Percentiles rank a stretch among this genome's conserved stretches.
Conservation (phyloP, 768 basidiomycete genomes). For the Piloderma croceum region DNA sequence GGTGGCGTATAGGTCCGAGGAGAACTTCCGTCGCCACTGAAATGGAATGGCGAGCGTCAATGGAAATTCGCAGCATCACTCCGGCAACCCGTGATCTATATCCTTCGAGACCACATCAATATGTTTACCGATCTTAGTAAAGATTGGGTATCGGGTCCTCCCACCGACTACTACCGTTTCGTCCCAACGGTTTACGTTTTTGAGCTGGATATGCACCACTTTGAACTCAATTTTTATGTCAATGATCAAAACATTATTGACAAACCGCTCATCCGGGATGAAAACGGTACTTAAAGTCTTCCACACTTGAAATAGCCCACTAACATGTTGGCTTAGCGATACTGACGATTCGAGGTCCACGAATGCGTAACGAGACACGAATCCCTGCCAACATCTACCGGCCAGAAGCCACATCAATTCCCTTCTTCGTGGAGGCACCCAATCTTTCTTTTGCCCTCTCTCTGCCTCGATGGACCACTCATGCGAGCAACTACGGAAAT, state of each 20-base stretch:
- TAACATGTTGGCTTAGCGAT: conserved; percentile 47
- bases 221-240: conserved; percentile 71
- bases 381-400: conserved; percentile 71
- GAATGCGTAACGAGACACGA: conserved; percentile 42
- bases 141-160: conserved; percentile 86
- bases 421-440: conserved; percentile 58
- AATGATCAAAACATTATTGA: conserved; percentile 98
- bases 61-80: conserved; percentile 78
- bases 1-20: conserved; percentile 48
- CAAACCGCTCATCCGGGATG: conserved; percentile 72
- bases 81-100: conserved; percentile 64
- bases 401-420: conserved; percentile 59
- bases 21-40: conserved; percentile 72
- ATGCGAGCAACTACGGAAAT: conserved; percentile 54
- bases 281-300: conserved; percentile 58
- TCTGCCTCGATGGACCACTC: conserved; percentile 87
- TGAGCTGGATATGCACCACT: conserved; percentile 68
- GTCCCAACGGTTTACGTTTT: conserved; percentile 76
- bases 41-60: conserved; percentile 74
- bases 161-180: conserved; percentile 75
- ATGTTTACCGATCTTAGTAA: conserved; percentile 90
- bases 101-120: conserved; percentile 90
- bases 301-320: background rate
- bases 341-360: conserved; percentile 56
- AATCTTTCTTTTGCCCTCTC: conserved; percentile 55